phyloP scores from a whole-genome alignment of 495 filamentous ascomycete species.

The Aspergillus leporis region DNA sequence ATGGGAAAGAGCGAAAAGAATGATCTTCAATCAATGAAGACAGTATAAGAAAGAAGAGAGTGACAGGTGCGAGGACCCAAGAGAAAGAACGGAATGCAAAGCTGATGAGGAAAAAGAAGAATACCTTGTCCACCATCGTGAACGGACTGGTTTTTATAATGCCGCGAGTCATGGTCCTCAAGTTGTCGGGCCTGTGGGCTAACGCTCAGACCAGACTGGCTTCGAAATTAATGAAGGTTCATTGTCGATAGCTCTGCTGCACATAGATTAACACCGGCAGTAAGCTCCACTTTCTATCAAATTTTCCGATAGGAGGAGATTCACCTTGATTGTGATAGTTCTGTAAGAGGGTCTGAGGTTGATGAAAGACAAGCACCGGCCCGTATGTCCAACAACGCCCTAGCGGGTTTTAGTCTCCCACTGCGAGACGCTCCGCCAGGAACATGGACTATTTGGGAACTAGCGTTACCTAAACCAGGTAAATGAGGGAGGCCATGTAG shows the following conservation, averaged over 20 bases:
- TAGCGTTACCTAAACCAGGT: constrained; percentile 13
- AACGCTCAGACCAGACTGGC: constrained; percentile 19
- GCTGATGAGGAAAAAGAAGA: constrained; percentile 30
- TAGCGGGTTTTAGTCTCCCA: constrained; percentile 4
- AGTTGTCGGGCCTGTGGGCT: background rate
- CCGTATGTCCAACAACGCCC: constrained; percentile 16
- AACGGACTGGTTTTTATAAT: constrained; percentile 17
- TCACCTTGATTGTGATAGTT: constrained; percentile 22
- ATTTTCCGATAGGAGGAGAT: constrained; percentile 33
- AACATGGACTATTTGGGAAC: constrained; percentile 19
- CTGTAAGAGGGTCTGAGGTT: constrained; percentile 33
- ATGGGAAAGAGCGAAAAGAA: constrained; percentile 33
- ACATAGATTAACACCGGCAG: constrained; percentile 21
- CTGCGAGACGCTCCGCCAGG: constrained; percentile 14
- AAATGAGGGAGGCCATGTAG: background rate
- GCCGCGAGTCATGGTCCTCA: background rate
- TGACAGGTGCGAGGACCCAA: constrained; percentile 35
- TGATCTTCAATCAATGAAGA: constrained; percentile 47
- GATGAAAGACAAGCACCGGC: constrained; percentile 32
- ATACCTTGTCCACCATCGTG: constrained; percentile 10
- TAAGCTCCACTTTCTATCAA: constrained; percentile 1
- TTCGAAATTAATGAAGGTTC: constrained; percentile 22
- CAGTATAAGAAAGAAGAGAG: constrained; percentile 34
- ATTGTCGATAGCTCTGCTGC: constrained; percentile 19
- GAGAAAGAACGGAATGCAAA: constrained; percentile 35